Percentiles rank a stretch among this genome's conserved stretches.
These are phyloP conservation scores for Ilex aquifolium DNA, from an alignment of 257 asterid species.

Conservation along the genomic window DNA sequence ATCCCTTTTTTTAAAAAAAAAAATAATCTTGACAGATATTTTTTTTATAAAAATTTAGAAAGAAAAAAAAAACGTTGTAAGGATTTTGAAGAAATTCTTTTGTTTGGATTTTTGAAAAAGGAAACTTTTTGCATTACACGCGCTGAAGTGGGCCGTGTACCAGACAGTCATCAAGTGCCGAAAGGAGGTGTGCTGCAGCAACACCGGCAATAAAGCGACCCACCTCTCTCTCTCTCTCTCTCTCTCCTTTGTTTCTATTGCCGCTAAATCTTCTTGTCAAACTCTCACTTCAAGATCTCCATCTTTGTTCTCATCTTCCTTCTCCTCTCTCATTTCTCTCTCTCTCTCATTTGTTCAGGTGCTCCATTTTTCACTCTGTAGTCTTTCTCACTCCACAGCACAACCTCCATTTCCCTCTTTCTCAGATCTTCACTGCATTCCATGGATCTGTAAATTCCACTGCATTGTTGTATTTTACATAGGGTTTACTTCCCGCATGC, in stretches of 20 bases:
- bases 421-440: background rate
- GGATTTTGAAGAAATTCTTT: too few species aligned
- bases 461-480: slow-evolving; percentile 45
- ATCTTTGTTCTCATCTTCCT: background rate
- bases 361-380: too few species aligned
- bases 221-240: background rate
- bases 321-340: background rate
- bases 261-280: too few species aligned
- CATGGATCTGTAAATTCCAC: slow-evolving; percentile 12
- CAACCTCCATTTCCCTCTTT: background rate
- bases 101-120: too few species aligned
- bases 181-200: background rate
- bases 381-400: too few species aligned
- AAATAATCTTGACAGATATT: too few species aligned
- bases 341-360: background rate
- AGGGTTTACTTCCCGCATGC: slow-evolving; percentile 25
- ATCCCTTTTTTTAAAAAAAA: too few species aligned
- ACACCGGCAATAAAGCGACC: background rate
- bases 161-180: background rate
- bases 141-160: background rate
- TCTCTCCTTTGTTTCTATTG: background rate
- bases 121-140: background rate
- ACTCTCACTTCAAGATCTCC: too few species aligned
- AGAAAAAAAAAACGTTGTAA: too few species aligned
- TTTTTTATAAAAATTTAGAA: too few species aligned